Base-by-base conservation (phyloP, 257 asterid species). In the Orobanche coerulescens region DNA sequence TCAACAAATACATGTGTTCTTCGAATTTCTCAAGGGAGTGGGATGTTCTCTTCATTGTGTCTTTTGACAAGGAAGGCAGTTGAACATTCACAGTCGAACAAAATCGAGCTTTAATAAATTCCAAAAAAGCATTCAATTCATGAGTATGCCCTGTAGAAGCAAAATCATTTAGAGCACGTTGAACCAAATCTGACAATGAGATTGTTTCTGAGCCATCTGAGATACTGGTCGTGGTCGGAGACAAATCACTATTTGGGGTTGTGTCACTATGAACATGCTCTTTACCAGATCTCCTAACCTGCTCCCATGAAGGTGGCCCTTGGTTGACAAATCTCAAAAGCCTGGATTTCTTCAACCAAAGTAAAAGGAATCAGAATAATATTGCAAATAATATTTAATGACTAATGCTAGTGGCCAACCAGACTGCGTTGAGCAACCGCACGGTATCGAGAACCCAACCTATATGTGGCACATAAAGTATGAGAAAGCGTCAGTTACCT, bases 261-360 rank as follows among this genome's bases (percentile, higher is more conserved):
- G 75, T 54, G 54, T 75, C 66, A 20, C 52, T 39, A 55, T 66
- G 67, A 61, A 76, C 75, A 16, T 65, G 74, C 58, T 76, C 93
- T 79, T 85, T 81, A 61, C 85, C 86, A 15, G 77, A 78, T 40
- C 69, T 78, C 70, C 62, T 66, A 75, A 64, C 78, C 77, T 79
- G 78, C 72, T 81, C 83, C 99, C 96, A 93, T 48, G 86, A 66
- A 47, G 85, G 92, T 61, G 95, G 87, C 18, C 80, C 85, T 73
- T 73, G 76, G 70, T 84, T 76, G 52, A 81, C 78, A 65, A 84
- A 73, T 76, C 90, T 83, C 65, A 81, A 76, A 56, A 89, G 90
- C 86, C 84, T 90, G 82, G 99, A 93, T 93, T 83, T 89, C 99
- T 93, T 74, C 65, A 74, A 66, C 53, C 65, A 59, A 82, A 80